A percentile compares a stretch with the other conserved stretches of the same genome.
These are phyloP conservation scores for Boletus vinaceobasis DNA, from an alignment of 768 basidiomycete genomes.

Conservation along the genomic window DNA sequence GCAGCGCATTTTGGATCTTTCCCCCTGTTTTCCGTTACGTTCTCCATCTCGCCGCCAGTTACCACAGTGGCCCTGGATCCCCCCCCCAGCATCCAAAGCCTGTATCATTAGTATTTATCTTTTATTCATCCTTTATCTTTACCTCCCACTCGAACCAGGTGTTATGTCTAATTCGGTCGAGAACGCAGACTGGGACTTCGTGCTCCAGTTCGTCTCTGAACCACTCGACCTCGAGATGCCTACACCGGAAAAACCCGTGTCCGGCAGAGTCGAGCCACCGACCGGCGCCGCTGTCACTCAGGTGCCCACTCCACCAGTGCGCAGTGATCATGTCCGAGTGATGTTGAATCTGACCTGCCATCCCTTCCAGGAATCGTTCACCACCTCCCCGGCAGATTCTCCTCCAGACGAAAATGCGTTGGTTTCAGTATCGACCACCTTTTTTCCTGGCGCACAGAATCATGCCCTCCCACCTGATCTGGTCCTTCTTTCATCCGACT, in stretches of 20 bases:
- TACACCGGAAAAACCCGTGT: constrained; percentile 36
- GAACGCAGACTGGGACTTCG: constrained; percentile 56
- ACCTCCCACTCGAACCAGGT: neutral
- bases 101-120: neutral
- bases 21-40: constrained; percentile 18
- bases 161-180: constrained; percentile 37
- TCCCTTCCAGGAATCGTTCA: constrained; percentile 29
- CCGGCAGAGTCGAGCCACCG: constrained; percentile 21
- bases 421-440: constrained; percentile 81
- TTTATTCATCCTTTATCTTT: neutral
- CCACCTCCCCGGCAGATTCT: constrained; percentile 32
- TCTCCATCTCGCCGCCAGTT: constrained; percentile 2
- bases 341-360: constrained; percentile 5
- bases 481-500: constrained; percentile 66
- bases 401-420: constrained; percentile 42
- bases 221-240: constrained; percentile 36
- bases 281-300: constrained; percentile 30
- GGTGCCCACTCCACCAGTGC: constrained; percentile 65
- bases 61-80: neutral
- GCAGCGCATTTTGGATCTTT: neutral
- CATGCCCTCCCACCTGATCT: constrained; percentile 56
- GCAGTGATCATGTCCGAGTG: constrained; percentile 15
- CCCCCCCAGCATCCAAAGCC: neutral
- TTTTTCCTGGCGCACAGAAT: constrained; percentile 66
- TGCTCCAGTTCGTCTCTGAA: constrained; percentile 56